These are phyloP conservation scores for Aspergillus sp. DNA, from an alignment of 2,329 filamentous ascomycete genomes.

Conservation along the genomic window DNA sequence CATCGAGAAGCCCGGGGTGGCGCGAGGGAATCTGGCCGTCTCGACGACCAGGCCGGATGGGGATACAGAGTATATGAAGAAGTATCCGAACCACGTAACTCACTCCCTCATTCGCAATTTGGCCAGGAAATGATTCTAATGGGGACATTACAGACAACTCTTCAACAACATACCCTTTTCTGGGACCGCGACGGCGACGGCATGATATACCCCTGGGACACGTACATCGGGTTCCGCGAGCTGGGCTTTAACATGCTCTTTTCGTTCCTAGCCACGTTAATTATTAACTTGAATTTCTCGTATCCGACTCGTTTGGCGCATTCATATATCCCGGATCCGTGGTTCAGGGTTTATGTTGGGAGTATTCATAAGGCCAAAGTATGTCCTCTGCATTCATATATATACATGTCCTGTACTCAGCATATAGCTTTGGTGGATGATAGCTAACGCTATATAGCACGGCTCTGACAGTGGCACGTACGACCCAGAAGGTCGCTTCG, in stretches of 20 bases:
- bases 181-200: conserved; percentile 38
- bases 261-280: conserved; percentile 31
- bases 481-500: conserved; percentile 40
- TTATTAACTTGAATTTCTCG: conserved; percentile 38
- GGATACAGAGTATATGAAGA: not conserved
- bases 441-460: not conserved
- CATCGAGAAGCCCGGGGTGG: not conserved
- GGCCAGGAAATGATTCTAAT: not conserved
- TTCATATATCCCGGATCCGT: conserved; percentile 30
- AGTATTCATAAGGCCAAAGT: conserved; percentile 38
- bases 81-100: not conserved
- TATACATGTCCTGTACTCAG: not conserved
- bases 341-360: conserved; percentile 32
- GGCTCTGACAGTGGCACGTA: conserved; percentile 34
- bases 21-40: not conserved
- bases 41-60: not conserved
- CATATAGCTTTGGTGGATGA: not conserved
- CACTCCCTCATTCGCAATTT: not conserved
- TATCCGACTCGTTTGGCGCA: conserved; percentile 37
- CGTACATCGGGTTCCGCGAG: conserved; percentile 33
- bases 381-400: not conserved
- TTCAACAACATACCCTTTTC: conserved; percentile 38
- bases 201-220: conserved; percentile 33
- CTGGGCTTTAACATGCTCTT: conserved; percentile 36
- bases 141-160: conserved; percentile 15